Conservation (phyloP, 2,329 filamentous ascomycete species). For the Aspergillus novofumigatus region DNA sequence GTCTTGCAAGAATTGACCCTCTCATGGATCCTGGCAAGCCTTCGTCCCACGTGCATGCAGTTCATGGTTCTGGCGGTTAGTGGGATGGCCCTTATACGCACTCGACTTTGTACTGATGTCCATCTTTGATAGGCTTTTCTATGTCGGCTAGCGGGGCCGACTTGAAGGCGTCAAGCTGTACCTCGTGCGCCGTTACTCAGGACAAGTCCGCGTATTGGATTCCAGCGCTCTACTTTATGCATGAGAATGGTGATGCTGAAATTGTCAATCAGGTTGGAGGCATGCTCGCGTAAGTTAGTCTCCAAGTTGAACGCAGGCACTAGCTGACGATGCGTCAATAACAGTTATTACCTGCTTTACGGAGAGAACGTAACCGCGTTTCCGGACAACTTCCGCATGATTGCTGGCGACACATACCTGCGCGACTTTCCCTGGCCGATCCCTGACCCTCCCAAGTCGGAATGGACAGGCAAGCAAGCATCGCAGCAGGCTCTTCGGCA, state of each 20-base stretch:
- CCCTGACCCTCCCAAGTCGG: constrained; percentile 64
- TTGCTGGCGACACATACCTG: constrained; percentile 66
- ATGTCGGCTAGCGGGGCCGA: constrained; percentile 53
- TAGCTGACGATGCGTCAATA: neutral
- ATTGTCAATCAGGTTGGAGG: constrained; percentile 72
- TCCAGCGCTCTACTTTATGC: constrained; percentile 72
- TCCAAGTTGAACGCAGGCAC: neutral
- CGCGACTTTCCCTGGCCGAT: constrained; percentile 68
- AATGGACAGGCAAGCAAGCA: constrained; percentile 61
- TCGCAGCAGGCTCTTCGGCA: constrained; percentile 69
- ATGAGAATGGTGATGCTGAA: constrained; percentile 62
- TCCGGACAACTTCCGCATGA: constrained; percentile 73
- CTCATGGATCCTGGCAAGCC: constrained; percentile 60
- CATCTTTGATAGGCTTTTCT: constrained; percentile 56
- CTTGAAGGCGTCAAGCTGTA: constrained; percentile 64
- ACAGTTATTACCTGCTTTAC: constrained; percentile 79
- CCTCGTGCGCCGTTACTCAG: constrained; percentile 72
- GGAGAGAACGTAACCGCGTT: constrained; percentile 65
- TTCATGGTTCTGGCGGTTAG: constrained; percentile 74
- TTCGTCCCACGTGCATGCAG: constrained; percentile 66
- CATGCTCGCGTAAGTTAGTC: constrained; percentile 70
- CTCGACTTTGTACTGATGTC: constrained; percentile 7
- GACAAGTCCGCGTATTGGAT: constrained; percentile 90
- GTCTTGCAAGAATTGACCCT: constrained; percentile 71
- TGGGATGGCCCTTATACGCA: constrained; percentile 15